phyloP scores from a whole-genome alignment of 106 monocot genomes.

The Cymbidium sinense region DNA sequence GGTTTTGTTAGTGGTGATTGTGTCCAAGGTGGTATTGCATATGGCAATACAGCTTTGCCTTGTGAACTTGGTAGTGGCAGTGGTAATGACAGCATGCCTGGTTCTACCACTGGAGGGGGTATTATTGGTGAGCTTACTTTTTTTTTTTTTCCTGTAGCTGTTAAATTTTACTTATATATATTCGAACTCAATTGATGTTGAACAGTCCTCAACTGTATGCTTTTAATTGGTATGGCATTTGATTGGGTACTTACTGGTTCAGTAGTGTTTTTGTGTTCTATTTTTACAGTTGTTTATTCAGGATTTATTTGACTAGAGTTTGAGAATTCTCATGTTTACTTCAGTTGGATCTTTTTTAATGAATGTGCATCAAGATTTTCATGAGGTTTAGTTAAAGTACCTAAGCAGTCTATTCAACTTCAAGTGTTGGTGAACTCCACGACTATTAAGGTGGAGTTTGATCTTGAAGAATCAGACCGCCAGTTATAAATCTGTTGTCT shows the following conservation, averaged over 20 bases:
- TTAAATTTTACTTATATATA: background rate
- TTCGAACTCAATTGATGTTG: background rate
- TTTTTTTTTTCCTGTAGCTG: background rate
- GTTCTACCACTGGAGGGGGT: conserved; percentile 92
- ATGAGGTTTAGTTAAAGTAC: background rate
- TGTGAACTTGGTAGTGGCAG: conserved; percentile 99
- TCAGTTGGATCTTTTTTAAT: background rate
- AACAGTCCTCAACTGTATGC: background rate
- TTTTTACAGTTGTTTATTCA: background rate
- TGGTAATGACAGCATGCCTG: conserved; percentile 63
- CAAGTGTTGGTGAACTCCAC: background rate
- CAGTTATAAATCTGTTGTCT: background rate
- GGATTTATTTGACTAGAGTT: background rate
- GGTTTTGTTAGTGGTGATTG: conserved; percentile 41
- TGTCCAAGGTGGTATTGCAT: conserved; percentile 70
- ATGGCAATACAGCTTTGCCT: conserved; percentile 75
- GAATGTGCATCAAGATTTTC: background rate
- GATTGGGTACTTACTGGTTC: background rate
- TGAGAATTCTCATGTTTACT: background rate
- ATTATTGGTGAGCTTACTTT: conserved; percentile 58
- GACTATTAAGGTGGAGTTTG: background rate
- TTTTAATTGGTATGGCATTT: background rate
- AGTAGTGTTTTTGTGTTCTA: background rate
- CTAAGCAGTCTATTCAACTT: background rate
- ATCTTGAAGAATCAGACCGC: background rate